phyloP scores from a whole-genome alignment of 306 rosid species.

The Biancaea sappan region DNA sequence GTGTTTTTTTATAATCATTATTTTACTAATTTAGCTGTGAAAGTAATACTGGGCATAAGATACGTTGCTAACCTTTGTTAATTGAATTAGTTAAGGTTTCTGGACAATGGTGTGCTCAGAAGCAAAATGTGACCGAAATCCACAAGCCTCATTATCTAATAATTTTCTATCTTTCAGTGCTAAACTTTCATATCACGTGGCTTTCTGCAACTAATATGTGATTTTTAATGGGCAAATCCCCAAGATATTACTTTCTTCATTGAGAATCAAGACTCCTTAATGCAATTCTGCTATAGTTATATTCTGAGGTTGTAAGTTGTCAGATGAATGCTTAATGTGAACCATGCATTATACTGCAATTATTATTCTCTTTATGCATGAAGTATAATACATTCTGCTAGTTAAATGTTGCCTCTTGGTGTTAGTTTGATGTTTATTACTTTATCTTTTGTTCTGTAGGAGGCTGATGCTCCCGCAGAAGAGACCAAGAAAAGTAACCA shows the following conservation, averaged over 20 bases:
- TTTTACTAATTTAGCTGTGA: neutral
- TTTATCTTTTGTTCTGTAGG: slow-evolving; percentile 27
- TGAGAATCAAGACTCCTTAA: neutral
- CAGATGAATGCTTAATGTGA: neutral
- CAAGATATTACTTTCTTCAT: neutral
- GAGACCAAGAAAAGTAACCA: slow-evolving; percentile 51
- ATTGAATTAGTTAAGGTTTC: neutral
- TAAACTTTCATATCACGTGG: neutral
- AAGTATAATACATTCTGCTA: neutral
- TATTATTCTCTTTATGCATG: neutral
- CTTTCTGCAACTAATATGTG: neutral
- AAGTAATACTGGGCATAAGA: neutral
- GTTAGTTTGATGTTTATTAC: neutral
- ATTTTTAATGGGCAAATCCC: neutral
- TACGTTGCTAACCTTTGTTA: neutral
- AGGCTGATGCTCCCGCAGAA: slow-evolving; percentile 40
- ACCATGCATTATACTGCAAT: neutral
- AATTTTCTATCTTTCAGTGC: too few relatives aligned
- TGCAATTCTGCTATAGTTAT: neutral
- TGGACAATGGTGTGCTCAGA: neutral
- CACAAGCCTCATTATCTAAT: neutral
- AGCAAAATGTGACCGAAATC: neutral
- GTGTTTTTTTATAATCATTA: too few relatives aligned
- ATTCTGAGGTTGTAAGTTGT: neutral
- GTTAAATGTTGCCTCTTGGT: neutral